Base-by-base conservation (phyloP, 805 yeast genomes). In the Saccharomycopsis sp. region DNA sequence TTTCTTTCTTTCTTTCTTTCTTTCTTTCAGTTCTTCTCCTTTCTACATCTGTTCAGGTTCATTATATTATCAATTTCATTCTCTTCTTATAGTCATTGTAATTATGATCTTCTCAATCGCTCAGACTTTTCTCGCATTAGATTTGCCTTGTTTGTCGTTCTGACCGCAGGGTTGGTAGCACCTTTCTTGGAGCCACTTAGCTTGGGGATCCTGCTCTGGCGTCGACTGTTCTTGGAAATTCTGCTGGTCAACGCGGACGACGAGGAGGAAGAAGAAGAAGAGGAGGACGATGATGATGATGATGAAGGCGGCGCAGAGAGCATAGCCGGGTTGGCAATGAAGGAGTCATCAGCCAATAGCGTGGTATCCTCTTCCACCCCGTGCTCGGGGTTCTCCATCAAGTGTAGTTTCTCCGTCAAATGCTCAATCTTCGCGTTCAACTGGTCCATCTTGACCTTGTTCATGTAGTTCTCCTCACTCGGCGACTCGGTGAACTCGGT, bases 401-500 rank as follows among this genome's bases (percentile, higher is more conserved):
- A 20, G 4, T 21, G 16, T 17, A 47, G 41, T 29, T 47, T 47
- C 13, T 44, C 30, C 21, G 21, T 38, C 3, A 47, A 10, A 13
- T 41, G 43, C 2, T 8, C 8, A 9, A 44, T 47, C 22, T 43
- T 43, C 16, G 17, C 13, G 23, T 39, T 38, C n/a, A 46, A 16
- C 13, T 39, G 39, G 22, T 43, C 46, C 17, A 33, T 22, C 12
- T 47, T 43, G 9, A 25, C 21, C 22, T 41, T 45, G 21, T 45
- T 42, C 16, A 23, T 35, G 26, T 50, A 36, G 48, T 45, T 47
- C 30, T 47, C 46, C 5, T 19, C 30, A 7, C 30, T 21, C 5
- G 50, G 50, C 7, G 48, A 43, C 31, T 47, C 50, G 16, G 64
- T 61, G 51, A 83, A 83, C 53, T 82, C 87, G 20, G 81, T 81